Conservation (phyloP, 2,329 filamentous ascomycete genomes). For the Tolypocladium endophyticum region DNA sequence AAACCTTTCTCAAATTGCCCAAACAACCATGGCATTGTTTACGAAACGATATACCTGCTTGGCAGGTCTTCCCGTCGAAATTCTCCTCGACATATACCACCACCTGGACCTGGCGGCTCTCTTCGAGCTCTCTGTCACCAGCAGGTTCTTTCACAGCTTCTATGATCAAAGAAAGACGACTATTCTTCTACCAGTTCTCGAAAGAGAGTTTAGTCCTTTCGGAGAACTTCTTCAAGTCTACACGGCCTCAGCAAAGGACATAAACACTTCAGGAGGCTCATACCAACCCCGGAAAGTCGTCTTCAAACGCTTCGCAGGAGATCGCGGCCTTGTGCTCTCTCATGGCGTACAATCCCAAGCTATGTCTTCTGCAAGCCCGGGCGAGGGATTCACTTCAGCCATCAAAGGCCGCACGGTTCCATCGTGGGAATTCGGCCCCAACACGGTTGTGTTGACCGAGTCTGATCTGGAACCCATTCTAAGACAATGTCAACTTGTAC, state of each 20-base stretch:
- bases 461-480: slow-evolving; percentile 22
- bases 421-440: not conserved
- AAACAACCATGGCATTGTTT: slow-evolving; percentile 8
- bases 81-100: slow-evolving; percentile 37
- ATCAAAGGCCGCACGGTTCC: slow-evolving; percentile 10
- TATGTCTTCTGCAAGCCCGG: not conserved
- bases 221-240: slow-evolving; percentile 36
- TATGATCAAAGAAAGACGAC: slow-evolving; percentile 27
- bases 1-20: not conserved
- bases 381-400: slow-evolving; percentile 10
- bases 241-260: slow-evolving; percentile 28
- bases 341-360: not conserved
- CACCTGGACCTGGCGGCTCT: slow-evolving; percentile 30
- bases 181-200: slow-evolving; percentile 32
- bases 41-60: slow-evolving; percentile 10
- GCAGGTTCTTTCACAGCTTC: slow-evolving; percentile 27
- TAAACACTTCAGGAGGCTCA: slow-evolving; percentile 16
- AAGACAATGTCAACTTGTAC: slow-evolving; percentile 23
- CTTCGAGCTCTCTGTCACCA: slow-evolving; percentile 25
- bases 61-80: slow-evolving; percentile 31
- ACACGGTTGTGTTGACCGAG: slow-evolving; percentile 19
- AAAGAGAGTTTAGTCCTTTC: slow-evolving; percentile 31
- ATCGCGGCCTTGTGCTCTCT: slow-evolving; percentile 16
- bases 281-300: slow-evolving; percentile 29
- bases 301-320: slow-evolving; percentile 24